Conservation (phyloP, 225 moss, liverwort and hornwort genomes). For the Antitrichia curtipendula region DNA sequence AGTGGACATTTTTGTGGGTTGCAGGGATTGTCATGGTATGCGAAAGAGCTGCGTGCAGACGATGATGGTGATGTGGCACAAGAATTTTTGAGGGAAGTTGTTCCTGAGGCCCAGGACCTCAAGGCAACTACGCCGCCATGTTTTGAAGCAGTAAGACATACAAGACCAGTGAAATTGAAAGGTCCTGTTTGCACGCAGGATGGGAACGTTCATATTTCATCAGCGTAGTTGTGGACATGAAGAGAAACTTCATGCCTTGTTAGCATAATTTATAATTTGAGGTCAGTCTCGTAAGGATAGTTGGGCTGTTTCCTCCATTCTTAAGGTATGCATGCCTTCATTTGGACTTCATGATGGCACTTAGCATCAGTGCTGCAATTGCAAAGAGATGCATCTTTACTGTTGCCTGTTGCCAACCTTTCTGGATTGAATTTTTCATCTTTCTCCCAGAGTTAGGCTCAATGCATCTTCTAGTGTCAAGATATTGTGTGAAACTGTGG, state of each 20-base stretch:
- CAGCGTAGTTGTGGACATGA: conserved; percentile 40
- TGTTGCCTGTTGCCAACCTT: not conserved
- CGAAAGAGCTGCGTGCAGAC: conserved; percentile 67
- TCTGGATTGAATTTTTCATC: conserved; percentile 4
- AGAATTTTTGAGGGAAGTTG: conserved; percentile 83
- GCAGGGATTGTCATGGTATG: conserved; percentile 85
- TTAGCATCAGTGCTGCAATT: conserved; percentile 3
- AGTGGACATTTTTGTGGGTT: not conserved
- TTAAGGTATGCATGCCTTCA: conserved; percentile 35
- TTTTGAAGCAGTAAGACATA: conserved; percentile 57
- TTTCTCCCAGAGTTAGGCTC: not conserved
- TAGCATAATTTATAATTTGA: conserved; percentile 10
- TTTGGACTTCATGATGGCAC: conserved; percentile 2
- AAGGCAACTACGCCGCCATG: conserved; percentile 29
- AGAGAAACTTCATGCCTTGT: conserved; percentile 10
- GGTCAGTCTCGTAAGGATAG: conserved; percentile 28
- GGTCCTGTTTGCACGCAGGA: conserved; percentile 77
- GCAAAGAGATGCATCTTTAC: not conserved
- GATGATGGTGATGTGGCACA: conserved; percentile 91
- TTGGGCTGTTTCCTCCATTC: conserved; percentile 42
- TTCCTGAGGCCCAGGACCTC: conserved; percentile 31
- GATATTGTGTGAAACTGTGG: conserved; percentile 1
- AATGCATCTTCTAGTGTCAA: conserved; percentile 1
- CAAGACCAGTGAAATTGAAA: conserved; percentile 74
- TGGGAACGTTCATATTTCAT: conserved; percentile 77